Evolutionary conservation across 1,139 yeast genomes (phyloP), one percentile per base, ranked within the genome.

Genomic region (Saccharomycopsis hybrid): DNA sequence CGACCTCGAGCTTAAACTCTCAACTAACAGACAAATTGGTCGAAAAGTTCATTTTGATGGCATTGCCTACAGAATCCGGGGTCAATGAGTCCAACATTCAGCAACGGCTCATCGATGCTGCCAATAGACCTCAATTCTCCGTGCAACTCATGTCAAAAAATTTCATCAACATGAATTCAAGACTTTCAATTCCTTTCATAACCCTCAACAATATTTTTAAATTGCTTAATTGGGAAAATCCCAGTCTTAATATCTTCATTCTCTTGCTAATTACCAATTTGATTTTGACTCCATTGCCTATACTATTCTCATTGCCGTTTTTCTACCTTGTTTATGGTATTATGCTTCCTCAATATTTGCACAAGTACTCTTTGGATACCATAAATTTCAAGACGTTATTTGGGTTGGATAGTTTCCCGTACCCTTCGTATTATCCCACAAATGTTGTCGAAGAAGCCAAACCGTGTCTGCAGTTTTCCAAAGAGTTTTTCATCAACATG

Each of bases 401-500:
- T 30, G 71, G 67, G 9, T 57, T 74, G 0, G 92, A 94, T 11
- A 8, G 8, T 5, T 51, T 42, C 11, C 89, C 87, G 61, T 72
- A 84, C 46, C 82, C 92, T 18, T 73, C 85, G 47, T 95, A 87
- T 62, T 87, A 85, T 61, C 67, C 84, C 25, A 65, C 87, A 54
- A 87, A 87, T 9, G 9, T 30, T 4, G 48, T 48, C 2, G 45
- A 32, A 3, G 47, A 41, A 32, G 71, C 67, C 9, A 58, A 74
- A 0, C 94, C 95, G 9, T 51, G 54, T 29, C 27, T 33, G 8
- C 88, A 87, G 62, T 72, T 85, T 46, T 81, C 92, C 24, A 73
- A 86, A 49, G 96, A 88, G 62, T 88, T 87, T 62, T 67, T 83
- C 30, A 65, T 88, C 55, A 88, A 88, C 62, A 69, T 86, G 58